These are phyloP conservation scores for Gymnopilus junonius DNA, from an alignment of 768 basidiomycete species.

Conservation along the genomic window DNA sequence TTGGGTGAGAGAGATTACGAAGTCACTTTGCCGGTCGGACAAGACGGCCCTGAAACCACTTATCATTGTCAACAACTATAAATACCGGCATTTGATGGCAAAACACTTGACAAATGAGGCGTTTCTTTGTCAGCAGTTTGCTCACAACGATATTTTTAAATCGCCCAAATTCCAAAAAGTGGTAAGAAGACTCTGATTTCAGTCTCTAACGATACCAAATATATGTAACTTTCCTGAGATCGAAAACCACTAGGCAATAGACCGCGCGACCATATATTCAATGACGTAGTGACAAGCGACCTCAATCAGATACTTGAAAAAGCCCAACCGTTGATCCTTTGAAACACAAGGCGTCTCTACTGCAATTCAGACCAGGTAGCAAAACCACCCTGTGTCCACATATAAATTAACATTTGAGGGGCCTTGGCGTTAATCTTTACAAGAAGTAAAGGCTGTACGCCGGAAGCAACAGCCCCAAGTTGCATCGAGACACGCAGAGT, in stretches of 20 bases:
- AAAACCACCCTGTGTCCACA: not conserved
- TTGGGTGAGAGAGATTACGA: constrained; percentile 54
- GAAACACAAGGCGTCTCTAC: not conserved
- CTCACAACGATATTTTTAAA: too few relatives aligned
- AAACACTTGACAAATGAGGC: not conserved
- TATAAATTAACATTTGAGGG: not conserved
- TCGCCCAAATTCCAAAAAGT: too few relatives aligned
- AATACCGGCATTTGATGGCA: constrained; percentile 21
- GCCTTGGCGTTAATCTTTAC: not conserved
- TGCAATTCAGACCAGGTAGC: not conserved
- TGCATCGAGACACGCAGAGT: not conserved
- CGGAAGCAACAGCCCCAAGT: constrained; percentile 4
- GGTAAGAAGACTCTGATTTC: too few relatives aligned
- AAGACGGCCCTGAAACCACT: constrained; percentile 15
- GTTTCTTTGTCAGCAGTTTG: too few relatives aligned
- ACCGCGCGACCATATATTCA: not conserved
- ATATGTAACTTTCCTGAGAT: too few relatives aligned
- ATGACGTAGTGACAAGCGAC: not conserved
- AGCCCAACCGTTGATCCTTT: not conserved
- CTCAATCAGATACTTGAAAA: not conserved
- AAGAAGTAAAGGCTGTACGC: not conserved
- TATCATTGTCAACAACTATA: constrained; percentile 19
- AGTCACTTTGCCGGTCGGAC: constrained; percentile 20
- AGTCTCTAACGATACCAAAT: too few relatives aligned
- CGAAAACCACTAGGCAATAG: too few relatives aligned